Conservation (phyloP, 2,329 filamentous ascomycete species). For the Tolypocladium album region DNA sequence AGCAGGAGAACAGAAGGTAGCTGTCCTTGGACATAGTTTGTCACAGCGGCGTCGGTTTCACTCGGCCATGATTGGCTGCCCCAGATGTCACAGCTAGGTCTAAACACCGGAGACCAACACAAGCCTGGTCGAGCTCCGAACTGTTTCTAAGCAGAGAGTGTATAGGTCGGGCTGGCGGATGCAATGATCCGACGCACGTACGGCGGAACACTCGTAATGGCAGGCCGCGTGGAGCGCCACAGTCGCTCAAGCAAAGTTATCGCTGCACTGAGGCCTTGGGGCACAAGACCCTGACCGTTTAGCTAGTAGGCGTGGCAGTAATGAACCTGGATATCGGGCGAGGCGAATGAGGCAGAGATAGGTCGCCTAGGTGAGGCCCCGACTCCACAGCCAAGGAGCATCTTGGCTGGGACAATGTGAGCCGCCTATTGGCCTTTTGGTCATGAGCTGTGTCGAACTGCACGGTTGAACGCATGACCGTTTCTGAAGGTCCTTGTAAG, state of each 20-base stretch:
- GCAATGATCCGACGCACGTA: not conserved
- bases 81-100: not conserved
- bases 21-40: not conserved
- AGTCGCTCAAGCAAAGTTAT: not conserved
- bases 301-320: not conserved
- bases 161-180: not conserved
- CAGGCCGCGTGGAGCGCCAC: not conserved
- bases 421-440: conserved; percentile 14
- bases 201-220: not conserved
- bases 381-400: not conserved
- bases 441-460: conserved; percentile 30
- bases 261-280: not conserved
- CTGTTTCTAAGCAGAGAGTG: not conserved
- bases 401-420: not conserved
- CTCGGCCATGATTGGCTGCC: not conserved
- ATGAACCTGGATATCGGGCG: not conserved
- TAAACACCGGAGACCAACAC: no score
- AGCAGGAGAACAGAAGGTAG: not conserved
- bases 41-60: not conserved
- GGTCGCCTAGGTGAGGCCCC: not conserved
- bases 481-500: conserved; percentile 26
- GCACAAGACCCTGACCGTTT: not conserved
- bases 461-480: conserved; percentile 42
- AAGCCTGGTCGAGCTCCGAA: not conserved
- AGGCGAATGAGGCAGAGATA: not conserved